These are phyloP conservation scores for Aspergillus sclerotiicarbonarius DNA, from an alignment of 495 filamentous ascomycete genomes.

Conservation along the genomic window DNA sequence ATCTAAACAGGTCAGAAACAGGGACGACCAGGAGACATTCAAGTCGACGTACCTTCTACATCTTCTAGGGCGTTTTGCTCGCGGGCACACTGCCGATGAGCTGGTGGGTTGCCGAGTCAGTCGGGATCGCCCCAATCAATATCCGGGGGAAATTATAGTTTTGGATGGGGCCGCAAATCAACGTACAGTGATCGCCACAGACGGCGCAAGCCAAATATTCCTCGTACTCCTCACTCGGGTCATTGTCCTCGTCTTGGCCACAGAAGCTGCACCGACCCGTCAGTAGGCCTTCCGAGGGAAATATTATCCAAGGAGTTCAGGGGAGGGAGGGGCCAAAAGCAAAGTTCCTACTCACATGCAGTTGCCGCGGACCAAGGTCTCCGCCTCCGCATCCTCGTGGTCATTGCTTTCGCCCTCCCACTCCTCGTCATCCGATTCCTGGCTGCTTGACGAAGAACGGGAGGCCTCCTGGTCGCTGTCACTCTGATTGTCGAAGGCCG, in stretches of 20 bases:
- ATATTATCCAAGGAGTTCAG: constrained; percentile 11
- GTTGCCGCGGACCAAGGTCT: constrained; percentile 56
- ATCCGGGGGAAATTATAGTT: constrained; percentile 23
- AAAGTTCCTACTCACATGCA: constrained; percentile 60
- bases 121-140: constrained; percentile 28
- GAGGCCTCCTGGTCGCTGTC: constrained; percentile 49
- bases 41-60: constrained; percentile 58
- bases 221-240: constrained; percentile 86
- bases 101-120: constrained; percentile 45
- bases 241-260: constrained; percentile 77
- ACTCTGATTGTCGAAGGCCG: constrained; percentile 39
- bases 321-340: constrained; percentile 11
- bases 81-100: constrained; percentile 92
- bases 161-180: constrained; percentile 25
- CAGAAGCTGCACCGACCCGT: constrained; percentile 60
- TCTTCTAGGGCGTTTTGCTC: constrained; percentile 68
- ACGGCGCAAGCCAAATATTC: constrained; percentile 73
- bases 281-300: constrained; percentile 16
- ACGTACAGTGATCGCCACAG: constrained; percentile 89
- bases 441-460: constrained; percentile 54
- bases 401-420: constrained; percentile 63
- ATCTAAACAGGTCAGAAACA: constrained; percentile 26
- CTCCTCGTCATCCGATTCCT: constrained; percentile 69
- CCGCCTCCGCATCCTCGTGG: constrained; percentile 65
- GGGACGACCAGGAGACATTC: constrained; percentile 8